Base-by-base conservation (phyloP, 2,329 filamentous ascomycete genomes). In the Tolypocladium tundrense region DNA sequence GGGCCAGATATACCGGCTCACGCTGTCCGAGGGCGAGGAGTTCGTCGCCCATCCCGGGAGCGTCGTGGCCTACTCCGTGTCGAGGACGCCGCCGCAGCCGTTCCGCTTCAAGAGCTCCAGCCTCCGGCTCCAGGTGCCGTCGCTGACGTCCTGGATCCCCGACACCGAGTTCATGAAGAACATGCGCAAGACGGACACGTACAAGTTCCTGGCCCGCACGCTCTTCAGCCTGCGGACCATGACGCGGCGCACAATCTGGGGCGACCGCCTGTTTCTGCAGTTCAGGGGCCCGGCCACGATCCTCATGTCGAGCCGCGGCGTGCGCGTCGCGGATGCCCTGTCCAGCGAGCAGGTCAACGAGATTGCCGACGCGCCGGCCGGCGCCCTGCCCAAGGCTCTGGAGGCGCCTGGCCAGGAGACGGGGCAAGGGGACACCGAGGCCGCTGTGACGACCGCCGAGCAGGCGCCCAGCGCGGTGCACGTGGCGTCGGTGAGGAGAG, bases 41-140 rank as follows among this genome's bases (percentile, higher is more conserved):
- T 93, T 97, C 65, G 86, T 96, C 57, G 90, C 90, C 3, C 92
- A 97, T 70, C 93, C 94, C 5, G 88, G 88, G 64, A 91, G 96
- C 70, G 86, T 99, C 4, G 85, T 97, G 16, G 94, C 94, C 27
- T 99, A 99, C 75, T 87, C 88, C 4, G 81, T 94, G 54, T 86
- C 84, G 55, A 82, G 85, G 58, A 82, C 85, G 57, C 82, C 85
- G 9, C 94, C 94, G 8, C 79, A 85, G 43, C 91, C 93, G 5
- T 97, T 96, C 77, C 86, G 93, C 48, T 89, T 99, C 73, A 91
- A 88, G 72, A 81, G 78, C 71, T 88, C 89, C 2, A 88, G 85
- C 43, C 71, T 96, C 57, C 82, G 84, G 57, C 82, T 97, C 60
- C 91, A 96, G 70, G 78, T 96, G 1, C 94, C 94, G 1, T 84